These are phyloP conservation scores for Apophysomyces elegans DNA, from an alignment of 371 early-diverging fungal species.

Conservation along the genomic window DNA sequence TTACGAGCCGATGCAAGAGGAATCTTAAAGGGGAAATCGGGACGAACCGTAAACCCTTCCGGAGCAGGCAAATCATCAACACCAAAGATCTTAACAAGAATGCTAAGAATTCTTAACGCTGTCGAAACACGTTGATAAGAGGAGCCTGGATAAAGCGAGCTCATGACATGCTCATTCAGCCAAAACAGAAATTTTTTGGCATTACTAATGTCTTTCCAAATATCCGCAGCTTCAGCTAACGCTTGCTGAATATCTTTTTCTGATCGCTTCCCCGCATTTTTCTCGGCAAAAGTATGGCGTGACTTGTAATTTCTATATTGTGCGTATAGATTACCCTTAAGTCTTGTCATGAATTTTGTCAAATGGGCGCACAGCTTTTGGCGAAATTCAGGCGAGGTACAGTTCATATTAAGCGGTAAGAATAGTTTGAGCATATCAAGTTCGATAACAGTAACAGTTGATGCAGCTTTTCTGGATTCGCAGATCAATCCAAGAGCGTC, in stretches of 20 bases:
- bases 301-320: slow-evolving; percentile 42
- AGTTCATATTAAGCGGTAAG: slow-evolving; percentile 70
- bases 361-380: slow-evolving; percentile 70
- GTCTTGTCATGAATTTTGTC: slow-evolving; percentile 57
- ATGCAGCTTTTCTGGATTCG: slow-evolving; percentile 71
- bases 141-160: slow-evolving; percentile 62
- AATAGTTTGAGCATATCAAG: slow-evolving; percentile 60
- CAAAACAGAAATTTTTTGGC: slow-evolving; percentile 45
- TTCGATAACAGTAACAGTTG: slow-evolving; percentile 63
- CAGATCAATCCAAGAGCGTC: slow-evolving; percentile 84
- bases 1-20: slow-evolving; percentile 52
- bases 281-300: slow-evolving; percentile 27
- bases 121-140: slow-evolving; percentile 69
- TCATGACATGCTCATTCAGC: slow-evolving; percentile 40
- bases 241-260: slow-evolving; percentile 21
- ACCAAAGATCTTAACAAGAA: slow-evolving; percentile 60
- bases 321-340: slow-evolving; percentile 57
- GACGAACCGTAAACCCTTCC: slow-evolving; percentile 48
- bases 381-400: slow-evolving; percentile 80
- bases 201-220: slow-evolving; percentile 27
- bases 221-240: slow-evolving; percentile 21
- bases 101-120: slow-evolving; percentile 48
- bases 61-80: slow-evolving; percentile 53
- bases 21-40: slow-evolving; percentile 61
- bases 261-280: slow-evolving; percentile 12